These are phyloP conservation scores for Paratrimastix pyriformis DNA, from an alignment of 78 protist genomes.

Conservation along the genomic window DNA sequence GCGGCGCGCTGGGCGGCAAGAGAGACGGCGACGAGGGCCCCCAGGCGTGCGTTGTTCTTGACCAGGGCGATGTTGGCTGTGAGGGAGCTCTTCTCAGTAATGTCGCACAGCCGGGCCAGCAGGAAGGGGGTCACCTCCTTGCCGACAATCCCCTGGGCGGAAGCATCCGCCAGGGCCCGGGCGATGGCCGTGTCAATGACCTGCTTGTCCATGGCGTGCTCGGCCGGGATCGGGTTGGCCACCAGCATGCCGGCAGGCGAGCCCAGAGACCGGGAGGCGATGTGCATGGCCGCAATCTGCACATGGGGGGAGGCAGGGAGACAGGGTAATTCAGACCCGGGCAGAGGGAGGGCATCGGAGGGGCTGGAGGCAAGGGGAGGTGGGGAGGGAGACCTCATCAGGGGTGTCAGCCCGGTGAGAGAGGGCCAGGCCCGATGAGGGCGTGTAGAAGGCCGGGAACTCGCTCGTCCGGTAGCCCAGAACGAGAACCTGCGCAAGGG, in stretches of 20 bases:
- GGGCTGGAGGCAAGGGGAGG: background rate
- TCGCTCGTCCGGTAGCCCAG: conserved; percentile 8
- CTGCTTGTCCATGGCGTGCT: background rate
- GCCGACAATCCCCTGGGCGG: conserved; percentile 40
- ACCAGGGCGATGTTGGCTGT: conserved; percentile 65
- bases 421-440: background rate
- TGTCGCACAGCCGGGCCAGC: conserved; percentile 44
- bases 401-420: background rate
- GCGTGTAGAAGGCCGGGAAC: conserved; percentile 23
- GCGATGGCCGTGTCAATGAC: conserved; percentile 2
- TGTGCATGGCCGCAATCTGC: background rate
- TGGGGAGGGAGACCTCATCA: background rate
- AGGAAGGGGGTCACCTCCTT: conserved; percentile 80
- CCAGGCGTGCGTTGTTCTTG: conserved; percentile 72
- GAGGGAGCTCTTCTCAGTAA: conserved; percentile 30
- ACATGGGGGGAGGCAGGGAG: background rate
- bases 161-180: background rate
- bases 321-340: background rate
- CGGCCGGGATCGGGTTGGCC: conserved; percentile 19
- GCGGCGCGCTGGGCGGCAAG: too few relatives aligned
- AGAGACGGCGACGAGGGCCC: too few relatives aligned
- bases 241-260: background rate
- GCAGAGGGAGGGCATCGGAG: background rate
- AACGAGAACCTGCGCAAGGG: background rate
- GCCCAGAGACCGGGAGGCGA: background rate